Evolutionary conservation across 192 early-diverging fungal genomes (phyloP), one percentile per base, ranked within the genome.

Genomic region (Backusella mclennaniae): DNA sequence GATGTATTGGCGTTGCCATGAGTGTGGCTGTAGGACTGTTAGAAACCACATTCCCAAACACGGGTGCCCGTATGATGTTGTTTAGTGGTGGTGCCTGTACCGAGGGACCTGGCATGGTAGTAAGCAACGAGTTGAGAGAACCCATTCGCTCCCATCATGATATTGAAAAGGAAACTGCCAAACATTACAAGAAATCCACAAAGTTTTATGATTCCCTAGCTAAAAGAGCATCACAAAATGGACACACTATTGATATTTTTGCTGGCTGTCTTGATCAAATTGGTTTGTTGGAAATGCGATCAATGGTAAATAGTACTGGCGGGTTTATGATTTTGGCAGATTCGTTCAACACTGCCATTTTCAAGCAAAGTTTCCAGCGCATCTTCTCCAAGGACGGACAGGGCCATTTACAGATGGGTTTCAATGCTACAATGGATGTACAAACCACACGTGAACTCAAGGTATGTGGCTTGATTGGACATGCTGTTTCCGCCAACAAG

Each of bases 71-170:
- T 59, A 93, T 98, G 76, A 96, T 98, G 91, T 76, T 98, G 38
- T 99, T 99, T 81, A 84, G 88, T 59, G 97, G 98, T 66, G 98
- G 98, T 17, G 91, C 98, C 9, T 90, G 91, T 31, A 97, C 98
- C 7, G 94, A 97, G 79, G 98, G 98, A 4, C 98, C 98, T 23
- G 98, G 98, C 53, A 89, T 94, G 87, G 95, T 99, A 17, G 97
- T 99, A 1, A 93, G 95, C 15, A 87, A 87, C 35, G 96, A 98
- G 81, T 88, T 99, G 42, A 89, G 92, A 79, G 98, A 99, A 82
- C 91, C 93, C 14, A 96, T 99, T 69, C 92, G 98, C 73, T 96
- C 96, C n/a, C 98, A 99, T 84, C 95, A 97, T 78, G 98, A 99
- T 74, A 92, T 99, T 71, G 97, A 98, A 74, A 98, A 96, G 85